Conservation (phyloP, 148 eudicot species). For the Camellia lanceoleosa region DNA sequence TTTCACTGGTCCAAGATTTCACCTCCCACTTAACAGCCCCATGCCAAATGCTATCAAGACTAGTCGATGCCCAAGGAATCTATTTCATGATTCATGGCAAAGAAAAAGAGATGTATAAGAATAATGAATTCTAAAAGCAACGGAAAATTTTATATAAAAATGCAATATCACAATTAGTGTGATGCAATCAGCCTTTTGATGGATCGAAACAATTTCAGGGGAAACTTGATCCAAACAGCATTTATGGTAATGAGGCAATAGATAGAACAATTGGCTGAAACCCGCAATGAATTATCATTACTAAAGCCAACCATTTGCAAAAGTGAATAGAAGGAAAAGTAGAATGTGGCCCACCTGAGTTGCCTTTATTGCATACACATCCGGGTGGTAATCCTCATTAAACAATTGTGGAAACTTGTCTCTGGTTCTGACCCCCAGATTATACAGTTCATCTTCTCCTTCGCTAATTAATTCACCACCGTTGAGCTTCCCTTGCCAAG, state of each 20-base stretch:
- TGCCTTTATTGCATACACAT: slow-evolving; percentile 80
- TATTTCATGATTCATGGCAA: slow-evolving; percentile 17
- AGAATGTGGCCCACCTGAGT: slow-evolving; percentile 62
- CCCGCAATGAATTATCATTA: neutral
- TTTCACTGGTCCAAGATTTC: slow-evolving; percentile 89
- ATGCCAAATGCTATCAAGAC: slow-evolving; percentile 98
- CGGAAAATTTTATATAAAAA: neutral
- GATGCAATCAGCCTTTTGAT: neutral
- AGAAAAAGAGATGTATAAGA: slow-evolving; percentile 6
- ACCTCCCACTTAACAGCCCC: slow-evolving; percentile 83
- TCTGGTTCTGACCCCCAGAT: slow-evolving; percentile 71
- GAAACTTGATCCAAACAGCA: neutral
- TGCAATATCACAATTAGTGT: neutral
- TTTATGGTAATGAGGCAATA: neutral
- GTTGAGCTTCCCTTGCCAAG: slow-evolving; percentile 78
- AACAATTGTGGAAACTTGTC: slow-evolving; percentile 65
- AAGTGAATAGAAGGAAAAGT: neutral
- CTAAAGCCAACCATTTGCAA: neutral
- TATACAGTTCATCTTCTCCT: slow-evolving; percentile 87
- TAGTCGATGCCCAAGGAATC: slow-evolving; percentile 96
- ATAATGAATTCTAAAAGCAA: neutral
- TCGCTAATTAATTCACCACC: slow-evolving; percentile 77
- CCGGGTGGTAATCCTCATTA: slow-evolving; percentile 70
- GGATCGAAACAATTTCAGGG: neutral
- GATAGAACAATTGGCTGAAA: neutral